Evolutionary conservation across 805 yeast species (phyloP).

Genomic region (Lipomyces yamadae): DNA sequence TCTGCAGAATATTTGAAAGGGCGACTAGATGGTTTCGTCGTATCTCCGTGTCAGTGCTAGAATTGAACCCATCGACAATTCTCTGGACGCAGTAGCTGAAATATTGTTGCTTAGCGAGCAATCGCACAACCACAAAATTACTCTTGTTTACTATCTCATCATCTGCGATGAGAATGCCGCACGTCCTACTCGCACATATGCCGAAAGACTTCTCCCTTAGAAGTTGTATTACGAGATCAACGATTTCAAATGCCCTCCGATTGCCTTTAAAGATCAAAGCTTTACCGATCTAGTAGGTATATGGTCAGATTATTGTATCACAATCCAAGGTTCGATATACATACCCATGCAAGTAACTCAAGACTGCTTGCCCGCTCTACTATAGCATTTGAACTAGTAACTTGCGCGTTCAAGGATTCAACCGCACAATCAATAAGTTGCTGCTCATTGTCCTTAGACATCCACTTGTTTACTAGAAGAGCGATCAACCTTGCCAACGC

Average conservation of each 20-base stretch:
- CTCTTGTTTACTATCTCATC: constrained; percentile 62
- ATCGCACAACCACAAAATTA: constrained; percentile 62
- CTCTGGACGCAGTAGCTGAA: constrained; percentile 65
- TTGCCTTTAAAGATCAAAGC: constrained; percentile 68
- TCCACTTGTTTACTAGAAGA: constrained; percentile 63
- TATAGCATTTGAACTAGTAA: background rate
- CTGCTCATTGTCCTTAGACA: constrained; percentile 40
- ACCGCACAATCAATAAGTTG: constrained; percentile 38
- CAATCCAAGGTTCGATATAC: background rate
- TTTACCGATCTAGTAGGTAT: constrained; percentile 53
- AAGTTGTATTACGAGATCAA: constrained; percentile 47
- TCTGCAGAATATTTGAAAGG: constrained; percentile 67
- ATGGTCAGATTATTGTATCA: background rate
- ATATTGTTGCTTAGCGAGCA: constrained; percentile 79
- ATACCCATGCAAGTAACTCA: constrained; percentile 31
- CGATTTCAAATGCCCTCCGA: constrained; percentile 45
- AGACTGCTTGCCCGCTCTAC: constrained; percentile 10
- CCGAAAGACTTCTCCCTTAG: constrained; percentile 49
- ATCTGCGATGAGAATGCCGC: constrained; percentile 71
- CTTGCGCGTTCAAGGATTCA: background rate
- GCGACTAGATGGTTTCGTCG: constrained; percentile 66
- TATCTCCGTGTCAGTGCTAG: constrained; percentile 22
- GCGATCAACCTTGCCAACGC: constrained; percentile 63
- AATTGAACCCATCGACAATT: constrained; percentile 56
- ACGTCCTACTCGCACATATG: constrained; percentile 54